Conservation (phyloP, 1,139 yeast species). For the Kodamaea alishanica region DNA sequence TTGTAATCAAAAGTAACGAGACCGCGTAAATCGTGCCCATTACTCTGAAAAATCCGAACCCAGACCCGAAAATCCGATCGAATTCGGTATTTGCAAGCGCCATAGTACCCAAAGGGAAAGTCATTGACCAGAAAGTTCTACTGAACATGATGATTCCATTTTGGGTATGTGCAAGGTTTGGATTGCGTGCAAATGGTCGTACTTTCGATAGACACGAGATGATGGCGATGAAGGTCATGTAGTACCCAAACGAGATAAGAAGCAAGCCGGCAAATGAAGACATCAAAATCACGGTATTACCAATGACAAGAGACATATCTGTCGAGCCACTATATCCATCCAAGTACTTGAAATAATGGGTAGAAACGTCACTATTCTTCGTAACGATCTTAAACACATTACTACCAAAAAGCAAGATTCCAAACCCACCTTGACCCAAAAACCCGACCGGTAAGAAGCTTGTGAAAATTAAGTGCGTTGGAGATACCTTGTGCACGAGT, state of each 20-base stretch:
- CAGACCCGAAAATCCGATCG: conserved; percentile 36
- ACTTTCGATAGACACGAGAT: conserved; percentile 18
- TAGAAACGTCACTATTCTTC: conserved; percentile 6
- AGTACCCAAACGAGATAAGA: conserved; percentile 22
- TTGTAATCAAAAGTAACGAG: conserved; percentile 33
- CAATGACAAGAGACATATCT: conserved; percentile 11
- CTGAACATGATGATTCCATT: conserved; percentile 43
- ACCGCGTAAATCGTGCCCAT: conserved; percentile 61
- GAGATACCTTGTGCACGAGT: conserved; percentile 58
- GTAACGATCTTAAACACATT: conserved; percentile 21
- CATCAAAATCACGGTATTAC: conserved; percentile 19
- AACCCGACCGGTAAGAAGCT: conserved; percentile 59
- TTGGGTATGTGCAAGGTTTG: conserved; percentile 13
- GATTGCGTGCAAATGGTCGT: conserved; percentile 19
- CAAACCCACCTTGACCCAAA: conserved; percentile 79
- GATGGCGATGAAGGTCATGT: conserved; percentile 20
- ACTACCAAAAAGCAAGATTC: conserved; percentile 55
- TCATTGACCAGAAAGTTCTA: conserved; percentile 78
- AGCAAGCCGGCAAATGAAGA: conserved; percentile 19
- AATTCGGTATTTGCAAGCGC: conserved; percentile 56
- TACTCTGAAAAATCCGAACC: conserved; percentile 53
- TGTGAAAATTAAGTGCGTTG: conserved; percentile 42
- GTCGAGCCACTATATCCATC: not conserved
- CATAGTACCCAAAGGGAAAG: conserved; percentile 90
- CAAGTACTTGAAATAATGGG: not conserved